A percentile compares a stretch with the other conserved stretches of the same genome.
These are phyloP conservation scores for Trichothecium sympodiale DNA, from an alignment of 2,329 filamentous ascomycete species.

Conservation along the genomic window DNA sequence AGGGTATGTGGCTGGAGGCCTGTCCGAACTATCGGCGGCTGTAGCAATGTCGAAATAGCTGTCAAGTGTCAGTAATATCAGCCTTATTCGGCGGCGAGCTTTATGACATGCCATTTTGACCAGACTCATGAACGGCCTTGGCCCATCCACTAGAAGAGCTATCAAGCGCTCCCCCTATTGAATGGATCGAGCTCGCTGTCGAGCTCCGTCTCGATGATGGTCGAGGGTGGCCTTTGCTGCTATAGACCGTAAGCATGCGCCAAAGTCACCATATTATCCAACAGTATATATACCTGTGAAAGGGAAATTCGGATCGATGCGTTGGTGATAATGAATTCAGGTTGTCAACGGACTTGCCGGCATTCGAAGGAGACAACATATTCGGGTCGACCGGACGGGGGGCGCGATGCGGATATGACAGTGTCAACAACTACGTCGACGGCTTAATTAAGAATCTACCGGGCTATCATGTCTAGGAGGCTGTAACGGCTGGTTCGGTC, in stretches of 20 bases:
- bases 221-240: conserved; percentile 31
- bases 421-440: conserved; percentile 22
- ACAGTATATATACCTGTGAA: conserved; percentile 42
- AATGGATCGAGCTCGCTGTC: conserved; percentile 77
- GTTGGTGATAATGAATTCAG: conserved; percentile 41
- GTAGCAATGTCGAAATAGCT: conserved; percentile 90
- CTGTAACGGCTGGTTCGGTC: no score
- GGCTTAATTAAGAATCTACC: conserved; percentile 23
- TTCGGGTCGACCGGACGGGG: conserved; percentile 15
- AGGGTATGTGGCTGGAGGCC: conserved; percentile 72
- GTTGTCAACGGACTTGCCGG: conserved; percentile 56
- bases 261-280: no score
- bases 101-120: conserved; percentile 61
- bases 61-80: background rate
- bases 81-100: background rate
- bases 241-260: conserved; percentile 12
- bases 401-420: conserved; percentile 10
- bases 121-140: conserved; percentile 54
- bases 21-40: conserved; percentile 80
- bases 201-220: conserved; percentile 58
- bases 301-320: conserved; percentile 44
- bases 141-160: conserved; percentile 46
- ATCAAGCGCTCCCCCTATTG: conserved; percentile 75
- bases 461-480: conserved; percentile 35
- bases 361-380: conserved; percentile 49